phyloP scores from a whole-genome alignment of 495 filamentous ascomycete genomes.

The Neurospora sp. region DNA sequence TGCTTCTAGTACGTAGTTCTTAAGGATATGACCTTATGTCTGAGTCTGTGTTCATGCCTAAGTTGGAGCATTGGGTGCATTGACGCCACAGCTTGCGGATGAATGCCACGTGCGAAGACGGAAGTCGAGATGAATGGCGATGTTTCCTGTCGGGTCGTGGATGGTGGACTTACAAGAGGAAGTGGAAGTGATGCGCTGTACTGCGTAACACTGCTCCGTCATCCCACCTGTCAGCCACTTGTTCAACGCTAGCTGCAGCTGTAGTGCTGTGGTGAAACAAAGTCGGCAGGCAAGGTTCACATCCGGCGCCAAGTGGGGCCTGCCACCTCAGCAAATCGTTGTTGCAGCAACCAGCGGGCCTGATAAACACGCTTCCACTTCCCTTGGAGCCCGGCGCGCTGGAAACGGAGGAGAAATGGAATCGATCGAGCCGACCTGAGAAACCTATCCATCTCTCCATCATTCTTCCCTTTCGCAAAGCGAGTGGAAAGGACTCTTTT shows the following conservation, averaged over 20 bases:
- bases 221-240: neutral
- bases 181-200: neutral
- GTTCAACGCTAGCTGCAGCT: neutral
- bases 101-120: neutral
- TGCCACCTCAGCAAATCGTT: neutral
- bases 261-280: neutral
- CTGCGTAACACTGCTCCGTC: neutral
- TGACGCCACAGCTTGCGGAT: neutral
- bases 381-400: neutral
- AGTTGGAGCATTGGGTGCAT: neutral
- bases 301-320: neutral
- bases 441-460: neutral
- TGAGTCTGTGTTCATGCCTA: neutral
- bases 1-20: neutral
- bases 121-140: neutral
- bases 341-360: neutral
- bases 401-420: neutral
- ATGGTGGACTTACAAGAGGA: neutral
- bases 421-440: neutral
- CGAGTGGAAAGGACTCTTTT: neutral
- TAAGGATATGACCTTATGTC: neutral
- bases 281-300: neutral
- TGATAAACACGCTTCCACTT: neutral
- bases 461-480: neutral
- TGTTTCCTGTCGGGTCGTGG: neutral